Conservation (phyloP, 73 alveolate species). For the Paramecium biaurelia region DNA sequence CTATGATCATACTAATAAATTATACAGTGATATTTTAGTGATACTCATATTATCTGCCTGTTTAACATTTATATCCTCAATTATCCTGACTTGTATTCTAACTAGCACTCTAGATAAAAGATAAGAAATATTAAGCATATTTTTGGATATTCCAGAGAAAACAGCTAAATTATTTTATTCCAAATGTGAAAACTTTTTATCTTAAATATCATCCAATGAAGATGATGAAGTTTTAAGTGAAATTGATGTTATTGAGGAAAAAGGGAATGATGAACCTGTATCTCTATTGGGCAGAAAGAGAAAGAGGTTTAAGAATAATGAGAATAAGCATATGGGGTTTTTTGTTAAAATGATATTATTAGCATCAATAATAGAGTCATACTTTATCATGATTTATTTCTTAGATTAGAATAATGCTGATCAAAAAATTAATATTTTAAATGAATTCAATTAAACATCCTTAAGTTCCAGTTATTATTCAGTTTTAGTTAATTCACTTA, state of each 20-base stretch:
- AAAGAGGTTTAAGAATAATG: slow-evolving; percentile 58
- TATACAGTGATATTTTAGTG: slow-evolving; percentile 1
- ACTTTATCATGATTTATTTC: slow-evolving; percentile 55
- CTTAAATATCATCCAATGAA: slow-evolving; percentile 51
- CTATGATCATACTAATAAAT: not conserved
- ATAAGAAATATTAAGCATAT: slow-evolving; percentile 51
- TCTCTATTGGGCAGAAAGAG: slow-evolving; percentile 57
- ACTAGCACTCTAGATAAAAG: slow-evolving; percentile 56
- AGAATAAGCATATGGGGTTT: slow-evolving; percentile 54
- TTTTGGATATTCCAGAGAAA: slow-evolving; percentile 61
- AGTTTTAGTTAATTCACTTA: not conserved
- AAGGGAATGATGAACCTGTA: slow-evolving; percentile 52
- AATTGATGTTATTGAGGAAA: slow-evolving; percentile 31
- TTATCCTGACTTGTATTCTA: not conserved
- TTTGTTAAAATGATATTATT: slow-evolving; percentile 48
- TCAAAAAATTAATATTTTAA: not conserved
- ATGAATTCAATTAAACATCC: slow-evolving; percentile 53
- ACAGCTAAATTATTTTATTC: slow-evolving; percentile 59
- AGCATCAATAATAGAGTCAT: slow-evolving; percentile 42
- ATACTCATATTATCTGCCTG: slow-evolving; percentile 42
- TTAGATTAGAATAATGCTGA: not conserved
- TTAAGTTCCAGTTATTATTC: slow-evolving; percentile 47
- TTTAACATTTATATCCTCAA: slow-evolving; percentile 41
- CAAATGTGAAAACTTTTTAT: slow-evolving; percentile 58
- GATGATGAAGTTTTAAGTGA: slow-evolving; percentile 65